Evolutionary conservation across 306 rosid genomes (phyloP).

Genomic region (Sicyos edulis): DNA sequence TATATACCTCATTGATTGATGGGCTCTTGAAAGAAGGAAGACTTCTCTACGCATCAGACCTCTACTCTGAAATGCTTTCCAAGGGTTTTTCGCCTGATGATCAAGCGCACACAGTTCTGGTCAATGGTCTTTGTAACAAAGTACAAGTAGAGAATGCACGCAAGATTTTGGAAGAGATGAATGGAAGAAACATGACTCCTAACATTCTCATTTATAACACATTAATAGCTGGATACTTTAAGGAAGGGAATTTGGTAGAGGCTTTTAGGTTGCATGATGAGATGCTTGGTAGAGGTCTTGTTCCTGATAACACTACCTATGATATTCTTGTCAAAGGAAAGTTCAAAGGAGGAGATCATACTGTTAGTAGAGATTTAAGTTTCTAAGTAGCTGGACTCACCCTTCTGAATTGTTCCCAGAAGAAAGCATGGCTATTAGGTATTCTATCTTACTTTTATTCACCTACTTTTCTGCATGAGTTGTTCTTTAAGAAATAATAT

Average conservation of each 20-base stretch:
- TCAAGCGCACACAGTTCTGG: conserved; percentile 37
- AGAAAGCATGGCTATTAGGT: conserved; percentile 14
- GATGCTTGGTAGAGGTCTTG: conserved; percentile 75
- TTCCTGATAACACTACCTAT: conserved; percentile 52
- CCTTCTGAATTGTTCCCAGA: not conserved
- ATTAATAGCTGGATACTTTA: conserved; percentile 60
- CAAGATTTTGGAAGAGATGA: conserved; percentile 56
- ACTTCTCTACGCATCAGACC: conserved; percentile 45
- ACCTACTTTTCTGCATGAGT: not conserved
- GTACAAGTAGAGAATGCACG: conserved; percentile 53
- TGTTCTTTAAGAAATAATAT: not conserved
- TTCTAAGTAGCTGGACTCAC: conserved; percentile 2
- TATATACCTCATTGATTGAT: conserved; percentile 55
- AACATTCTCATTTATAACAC: conserved; percentile 54
- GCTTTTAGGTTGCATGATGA: conserved; percentile 74
- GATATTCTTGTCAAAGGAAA: conserved; percentile 58
- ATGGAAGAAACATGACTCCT: conserved; percentile 36
- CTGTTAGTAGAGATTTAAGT: conserved; percentile 12
- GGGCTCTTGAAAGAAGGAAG: conserved; percentile 53
- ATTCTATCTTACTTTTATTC: not conserved
- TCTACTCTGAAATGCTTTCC: conserved; percentile 73
- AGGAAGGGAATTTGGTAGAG: conserved; percentile 58
- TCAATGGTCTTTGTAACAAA: conserved; percentile 56
- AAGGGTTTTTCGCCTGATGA: conserved; percentile 56
- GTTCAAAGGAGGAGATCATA: conserved; percentile 11